Base-by-base conservation (phyloP, 2,329 filamentous ascomycete species). In the Fonsecaea nubica region DNA sequence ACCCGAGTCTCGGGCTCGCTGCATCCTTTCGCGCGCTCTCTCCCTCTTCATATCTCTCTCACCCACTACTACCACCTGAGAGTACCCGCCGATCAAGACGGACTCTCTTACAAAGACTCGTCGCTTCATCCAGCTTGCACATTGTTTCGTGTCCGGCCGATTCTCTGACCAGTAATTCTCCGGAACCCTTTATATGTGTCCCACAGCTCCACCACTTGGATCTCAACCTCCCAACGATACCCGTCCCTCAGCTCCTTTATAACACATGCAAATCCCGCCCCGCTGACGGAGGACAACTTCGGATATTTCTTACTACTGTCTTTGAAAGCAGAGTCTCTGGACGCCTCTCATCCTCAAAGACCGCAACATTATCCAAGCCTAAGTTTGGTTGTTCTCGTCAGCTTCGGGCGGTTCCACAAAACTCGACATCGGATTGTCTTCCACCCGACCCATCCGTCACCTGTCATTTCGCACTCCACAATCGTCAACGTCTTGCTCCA, bases 391-490 rank as follows among this genome's bases (percentile, higher is more conserved):
- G 32, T 40, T 33, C 38, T 45, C 36, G 52, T 54, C 50, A 42
- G 60, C 36, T 7, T 45, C 38, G 7, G 18, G 36, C 52, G 62
- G 62, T 59, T 64, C 45, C 62, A 64, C 55, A 53, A 58, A 59
- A 42, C 25, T 62, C 55, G 62, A 54, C 62, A 30, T 35, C 62
- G 62, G 62, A 53, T 59, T 54, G 33, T 35, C 42, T 50, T 64
- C 62, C 62, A 21, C 62, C 62, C 62, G 62, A 33, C 2, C 54
- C 61, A 63, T 63, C 61, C 53, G 59, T 62, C 52, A 42, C 59
- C 15, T 62, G 50, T 56, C 58, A 61, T 8, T 53, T 33, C 58
- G 25, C 18, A 33, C 58, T 61, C 58, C 58, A 53, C 58, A 36
- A 40, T 35, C 58, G 48, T 25, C 30, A 50, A 53, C 58, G 32